A percentile compares a stretch with the other conserved stretches of the same genome.
Evolutionary conservation across 257 asterid species (phyloP).

Genomic region (Ligustrum vulgare): DNA sequence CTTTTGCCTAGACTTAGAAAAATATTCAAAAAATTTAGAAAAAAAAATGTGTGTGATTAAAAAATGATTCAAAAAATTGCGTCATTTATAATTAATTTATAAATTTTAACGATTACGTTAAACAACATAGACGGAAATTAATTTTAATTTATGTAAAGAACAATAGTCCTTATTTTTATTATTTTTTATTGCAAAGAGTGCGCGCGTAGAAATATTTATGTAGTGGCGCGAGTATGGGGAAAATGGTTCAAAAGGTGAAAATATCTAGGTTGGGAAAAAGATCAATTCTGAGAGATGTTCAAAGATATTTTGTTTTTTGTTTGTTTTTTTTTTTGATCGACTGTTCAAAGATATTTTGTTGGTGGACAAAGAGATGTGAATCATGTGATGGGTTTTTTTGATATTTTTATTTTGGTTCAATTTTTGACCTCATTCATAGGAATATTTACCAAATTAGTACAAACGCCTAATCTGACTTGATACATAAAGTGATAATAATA

Average conservation of each 20-base stretch:
- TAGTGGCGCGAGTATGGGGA: constrained; percentile 17
- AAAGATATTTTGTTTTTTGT: constrained; percentile 41
- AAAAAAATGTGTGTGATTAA: too few species aligned
- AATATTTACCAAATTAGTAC: neutral
- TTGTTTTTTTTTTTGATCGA: too few species aligned
- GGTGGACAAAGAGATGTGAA: neutral
- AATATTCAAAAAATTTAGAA: too few species aligned
- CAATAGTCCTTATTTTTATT: too few species aligned
- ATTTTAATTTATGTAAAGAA: too few species aligned
- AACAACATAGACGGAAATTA: too few species aligned
- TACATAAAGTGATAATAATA: neutral
- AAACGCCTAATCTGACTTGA: neutral
- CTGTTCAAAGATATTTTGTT: constrained; percentile 34
- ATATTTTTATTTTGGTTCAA: neutral
- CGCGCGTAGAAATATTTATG: constrained; percentile 18
- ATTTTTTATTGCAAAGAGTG: neutral
- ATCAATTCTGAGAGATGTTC: neutral
- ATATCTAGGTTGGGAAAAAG: constrained; percentile 30
- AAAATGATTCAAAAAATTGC: too few species aligned
- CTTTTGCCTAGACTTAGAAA: too few species aligned
- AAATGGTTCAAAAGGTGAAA: constrained; percentile 16
- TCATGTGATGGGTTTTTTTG: neutral
- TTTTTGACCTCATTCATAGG: neutral
- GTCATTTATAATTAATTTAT: too few species aligned
- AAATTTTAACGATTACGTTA: too few species aligned